Base-by-base conservation (phyloP, 2,329 filamentous ascomycete species). In the Trichophyton simii region DNA sequence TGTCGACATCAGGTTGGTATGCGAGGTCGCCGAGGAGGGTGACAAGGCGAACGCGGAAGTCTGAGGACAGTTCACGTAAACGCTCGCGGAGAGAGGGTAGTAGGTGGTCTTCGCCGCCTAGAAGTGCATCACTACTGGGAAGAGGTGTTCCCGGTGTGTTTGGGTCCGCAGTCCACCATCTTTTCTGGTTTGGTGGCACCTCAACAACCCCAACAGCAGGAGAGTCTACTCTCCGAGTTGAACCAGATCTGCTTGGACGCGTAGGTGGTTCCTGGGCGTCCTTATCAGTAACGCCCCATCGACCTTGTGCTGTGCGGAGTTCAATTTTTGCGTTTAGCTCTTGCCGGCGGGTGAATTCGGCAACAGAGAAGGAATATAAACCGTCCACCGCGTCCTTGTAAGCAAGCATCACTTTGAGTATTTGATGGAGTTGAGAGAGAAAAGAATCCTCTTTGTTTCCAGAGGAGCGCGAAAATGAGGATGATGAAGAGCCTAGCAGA, bases 361-460 rank as follows among this genome's bases (percentile, higher is more conserved):
- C 90, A 6, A 97, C 90, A 59, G 88, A 91, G 82, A 91, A 96
- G 60, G 88, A 91, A 78, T 97, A 99, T 6, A 99, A 81, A 0
- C 90, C 89, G 70, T 99, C 94, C 42, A 99, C 90, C 13, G 86
- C 88, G 72, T 96, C 92, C 68, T 92, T 89, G 75, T 96, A 99
- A 44, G 84, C 83, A 44, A 99, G 85, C 91, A 99, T 99, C 62
- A 87, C 86, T 69, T 94, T 91, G 57, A 99, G 81, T 25, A 99
- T 86, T 69, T 96, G 91, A 72, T 95, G 89, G 1, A 99, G 82
- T 73, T 99, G 94, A 54, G 86, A 82, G 65, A 96, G 89, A 75
- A 97, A 97, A 64, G 86, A 84, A 65, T 90, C 87, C 67, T 90
- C 87, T 59, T 82, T 81, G 62, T 78, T 80, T 58, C 74, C 75